Conservation (phyloP, 2,329 filamentous ascomycete genomes). For the Xylariaceae sp. region DNA sequence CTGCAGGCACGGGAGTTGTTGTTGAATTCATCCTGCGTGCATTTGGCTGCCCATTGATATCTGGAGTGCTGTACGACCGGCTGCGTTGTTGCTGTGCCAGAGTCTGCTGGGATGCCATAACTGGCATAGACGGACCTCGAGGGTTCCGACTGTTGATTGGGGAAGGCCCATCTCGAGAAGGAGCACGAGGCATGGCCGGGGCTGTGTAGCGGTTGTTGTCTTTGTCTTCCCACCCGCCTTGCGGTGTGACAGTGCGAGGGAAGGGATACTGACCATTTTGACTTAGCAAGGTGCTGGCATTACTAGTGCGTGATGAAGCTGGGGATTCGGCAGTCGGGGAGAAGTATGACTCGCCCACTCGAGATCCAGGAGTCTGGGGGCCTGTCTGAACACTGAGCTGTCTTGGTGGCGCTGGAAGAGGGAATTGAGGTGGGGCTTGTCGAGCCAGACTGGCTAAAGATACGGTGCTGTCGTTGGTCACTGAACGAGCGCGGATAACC, state of each 20-base stretch:
- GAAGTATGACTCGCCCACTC: conserved; percentile 82
- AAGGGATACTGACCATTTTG: conserved; percentile 57
- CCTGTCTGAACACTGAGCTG: conserved; percentile 66
- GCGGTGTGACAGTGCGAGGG: conserved; percentile 67
- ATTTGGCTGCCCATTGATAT: conserved; percentile 72
- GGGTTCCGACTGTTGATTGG: conserved; percentile 61
- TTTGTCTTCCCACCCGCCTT: conserved; percentile 67
- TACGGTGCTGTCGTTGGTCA: conserved; percentile 65
- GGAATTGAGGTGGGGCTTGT: conserved; percentile 68
- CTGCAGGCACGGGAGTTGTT: conserved; percentile 59
- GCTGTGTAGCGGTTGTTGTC: conserved; percentile 80
- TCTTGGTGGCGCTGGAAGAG: conserved; percentile 54
- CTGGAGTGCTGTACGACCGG: conserved; percentile 90
- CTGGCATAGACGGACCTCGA: conserved; percentile 76
- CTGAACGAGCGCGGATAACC: conserved; percentile 71
- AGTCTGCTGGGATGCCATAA: conserved; percentile 56
- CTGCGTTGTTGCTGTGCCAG: conserved; percentile 66
- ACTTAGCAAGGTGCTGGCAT: conserved; percentile 68
- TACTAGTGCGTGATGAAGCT: conserved; percentile 70
- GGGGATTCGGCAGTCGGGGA: conserved; percentile 81
- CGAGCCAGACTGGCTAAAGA: conserved; percentile 55
- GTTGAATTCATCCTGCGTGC: conserved; percentile 54
- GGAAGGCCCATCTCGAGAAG: conserved; percentile 71
- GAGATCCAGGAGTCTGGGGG: conserved; percentile 57
- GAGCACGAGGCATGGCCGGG: conserved; percentile 75